Evolutionary conservation across 352 stramenopile species (phyloP).

Genomic region (Pythium coloratum): DNA sequence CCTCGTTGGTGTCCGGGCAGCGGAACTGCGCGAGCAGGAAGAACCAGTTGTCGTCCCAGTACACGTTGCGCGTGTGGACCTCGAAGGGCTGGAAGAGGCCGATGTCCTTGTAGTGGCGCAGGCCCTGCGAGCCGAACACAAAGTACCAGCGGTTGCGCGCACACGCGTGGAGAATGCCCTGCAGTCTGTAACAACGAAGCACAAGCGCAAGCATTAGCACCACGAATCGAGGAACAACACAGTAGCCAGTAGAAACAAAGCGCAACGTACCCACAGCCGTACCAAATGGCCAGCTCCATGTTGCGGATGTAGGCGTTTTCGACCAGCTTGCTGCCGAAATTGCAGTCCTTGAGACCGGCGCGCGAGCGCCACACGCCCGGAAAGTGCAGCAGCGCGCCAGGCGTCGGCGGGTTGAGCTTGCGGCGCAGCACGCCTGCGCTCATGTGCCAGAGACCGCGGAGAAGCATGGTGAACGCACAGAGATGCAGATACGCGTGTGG

Average conservation of each 20-base stretch:
- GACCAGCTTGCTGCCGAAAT: conserved; percentile 46
- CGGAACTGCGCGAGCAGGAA: conserved; percentile 68
- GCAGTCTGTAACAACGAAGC: conserved; percentile 19
- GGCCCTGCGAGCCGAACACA: conserved; percentile 65
- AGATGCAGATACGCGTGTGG: neutral
- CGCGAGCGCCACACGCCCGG: conserved; percentile 59
- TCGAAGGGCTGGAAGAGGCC: conserved; percentile 54
- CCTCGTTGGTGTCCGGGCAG: conserved; percentile 55
- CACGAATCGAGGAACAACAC: too few species aligned
- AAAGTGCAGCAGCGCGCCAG: conserved; percentile 53
- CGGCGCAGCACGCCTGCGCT: conserved; percentile 47
- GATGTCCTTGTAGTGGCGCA: conserved; percentile 65
- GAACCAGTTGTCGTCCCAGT: conserved; percentile 76
- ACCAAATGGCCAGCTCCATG: conserved; percentile 77
- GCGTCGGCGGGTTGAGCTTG: conserved; percentile 39
- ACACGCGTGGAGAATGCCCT: conserved; percentile 59
- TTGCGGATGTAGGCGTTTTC: conserved; percentile 73
- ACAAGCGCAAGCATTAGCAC: conserved; percentile 5
- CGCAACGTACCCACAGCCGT: conserved; percentile 56
- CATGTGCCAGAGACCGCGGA: conserved; percentile 76
- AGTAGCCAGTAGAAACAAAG: neutral
- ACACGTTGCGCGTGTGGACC: conserved; percentile 66
- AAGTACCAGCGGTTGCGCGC: conserved; percentile 66
- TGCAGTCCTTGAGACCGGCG: conserved; percentile 59
- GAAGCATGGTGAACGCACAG: conserved; percentile 42